Evolutionary conservation across 192 early-diverging fungal species (phyloP).

Genomic region (Rhizophagus prolifer): DNA sequence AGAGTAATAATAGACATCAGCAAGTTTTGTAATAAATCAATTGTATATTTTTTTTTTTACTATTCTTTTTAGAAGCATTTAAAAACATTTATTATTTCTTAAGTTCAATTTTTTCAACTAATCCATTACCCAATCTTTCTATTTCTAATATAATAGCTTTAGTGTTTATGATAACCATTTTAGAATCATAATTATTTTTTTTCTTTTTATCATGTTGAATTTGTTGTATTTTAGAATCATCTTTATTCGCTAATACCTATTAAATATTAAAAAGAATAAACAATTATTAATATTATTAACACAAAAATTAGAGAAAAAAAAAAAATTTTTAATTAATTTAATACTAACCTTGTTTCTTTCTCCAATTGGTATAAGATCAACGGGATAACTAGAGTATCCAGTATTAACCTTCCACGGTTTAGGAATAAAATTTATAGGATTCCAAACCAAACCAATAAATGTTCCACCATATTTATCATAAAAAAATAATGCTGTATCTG

Average conservation of each 20-base stretch:
- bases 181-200: slow-evolving; percentile 35
- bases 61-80: too few relatives aligned
- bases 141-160: slow-evolving; percentile 66
- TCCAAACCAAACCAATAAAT: slow-evolving; percentile 69
- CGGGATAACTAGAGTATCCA: slow-evolving; percentile 43
- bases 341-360: not conserved
- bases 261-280: not conserved
- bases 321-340: too few relatives aligned
- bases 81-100: not conserved
- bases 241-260: slow-evolving; percentile 6
- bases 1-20: not conserved
- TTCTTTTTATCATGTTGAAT: slow-evolving; percentile 33
- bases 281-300: not conserved
- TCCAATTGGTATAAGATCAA: not conserved
- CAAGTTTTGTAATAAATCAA: not conserved
- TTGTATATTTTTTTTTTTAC: not conserved
- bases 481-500: slow-evolving; percentile 68
- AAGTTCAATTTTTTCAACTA: slow-evolving; percentile 35
- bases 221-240: slow-evolving; percentile 15
- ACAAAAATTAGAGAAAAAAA: too few relatives aligned
- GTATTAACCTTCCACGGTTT: slow-evolving; percentile 65
- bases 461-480: slow-evolving; percentile 74
- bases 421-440: slow-evolving; percentile 51
- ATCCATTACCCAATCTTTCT: slow-evolving; percentile 63
- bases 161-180: slow-evolving; percentile 60